A percentile compares a stretch with the other conserved stretches of the same genome.
Evolutionary conservation across 2,329 filamentous ascomycete species (phyloP).

Genomic region (Pestalotiopsis sp.): DNA sequence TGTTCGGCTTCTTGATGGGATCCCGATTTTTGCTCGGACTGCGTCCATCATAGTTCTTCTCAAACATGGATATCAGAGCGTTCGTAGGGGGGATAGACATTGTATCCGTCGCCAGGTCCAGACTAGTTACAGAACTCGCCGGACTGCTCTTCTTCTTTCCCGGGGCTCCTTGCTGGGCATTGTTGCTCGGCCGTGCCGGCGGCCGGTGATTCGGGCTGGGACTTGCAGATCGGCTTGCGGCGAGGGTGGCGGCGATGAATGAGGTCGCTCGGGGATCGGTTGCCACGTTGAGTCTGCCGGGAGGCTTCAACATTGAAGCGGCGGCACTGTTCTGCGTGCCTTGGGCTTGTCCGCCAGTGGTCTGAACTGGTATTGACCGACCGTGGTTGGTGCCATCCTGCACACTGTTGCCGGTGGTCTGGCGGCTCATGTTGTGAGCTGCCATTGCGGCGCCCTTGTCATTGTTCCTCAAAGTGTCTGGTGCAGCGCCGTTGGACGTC

Average conservation of each 20-base stretch:
- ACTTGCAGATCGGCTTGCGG: slow-evolving; percentile 63
- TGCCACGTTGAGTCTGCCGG: slow-evolving; percentile 20
- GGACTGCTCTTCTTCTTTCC: slow-evolving; percentile 34
- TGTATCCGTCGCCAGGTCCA: slow-evolving; percentile 49
- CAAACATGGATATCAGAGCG: slow-evolving; percentile 70
- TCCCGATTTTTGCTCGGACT: slow-evolving; percentile 21
- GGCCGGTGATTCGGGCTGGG: slow-evolving; percentile 44
- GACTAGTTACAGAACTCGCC: slow-evolving; percentile 29
- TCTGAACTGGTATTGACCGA: slow-evolving; percentile 22
- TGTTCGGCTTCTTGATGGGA: slow-evolving; percentile 30
- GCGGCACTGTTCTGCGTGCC: not conserved
- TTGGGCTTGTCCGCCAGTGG: slow-evolving; percentile 7
- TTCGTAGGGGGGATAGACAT: slow-evolving; percentile 63
- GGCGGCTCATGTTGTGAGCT: slow-evolving; percentile 42
- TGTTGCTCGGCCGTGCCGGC: slow-evolving; percentile 17
- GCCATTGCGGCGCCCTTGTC: slow-evolving; percentile 45
- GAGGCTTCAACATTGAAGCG: slow-evolving; percentile 16
- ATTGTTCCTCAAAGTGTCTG: slow-evolving; percentile 7
- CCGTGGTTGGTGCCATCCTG: slow-evolving; percentile 21
- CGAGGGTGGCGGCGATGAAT: slow-evolving; percentile 63
- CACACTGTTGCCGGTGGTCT: slow-evolving; percentile 41
- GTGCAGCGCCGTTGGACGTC: not conserved
- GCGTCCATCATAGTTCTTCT: slow-evolving; percentile 43
- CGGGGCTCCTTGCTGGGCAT: slow-evolving; percentile 24
- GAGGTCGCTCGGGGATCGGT: slow-evolving; percentile 56